These are phyloP conservation scores for Chaetomiaceae sp. DNA, from an alignment of 2,329 filamentous ascomycete genomes.

Conservation along the genomic window DNA sequence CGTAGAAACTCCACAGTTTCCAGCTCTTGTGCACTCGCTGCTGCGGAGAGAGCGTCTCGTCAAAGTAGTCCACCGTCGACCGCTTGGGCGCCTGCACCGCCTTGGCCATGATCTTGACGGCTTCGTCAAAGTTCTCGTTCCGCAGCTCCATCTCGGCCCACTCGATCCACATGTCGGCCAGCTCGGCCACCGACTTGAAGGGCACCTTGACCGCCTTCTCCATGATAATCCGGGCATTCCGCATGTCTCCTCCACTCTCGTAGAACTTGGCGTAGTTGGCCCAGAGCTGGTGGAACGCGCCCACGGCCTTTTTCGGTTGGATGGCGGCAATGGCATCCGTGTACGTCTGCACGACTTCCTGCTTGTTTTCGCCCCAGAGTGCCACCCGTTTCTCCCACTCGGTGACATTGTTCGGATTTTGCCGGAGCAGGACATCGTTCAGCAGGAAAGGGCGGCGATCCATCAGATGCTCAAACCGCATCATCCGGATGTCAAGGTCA, in stretches of 20 bases:
- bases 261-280: constrained; percentile 97
- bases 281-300: constrained; percentile 93
- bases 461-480: constrained; percentile 97
- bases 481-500: constrained; percentile 93
- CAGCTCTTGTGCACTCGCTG: constrained; percentile 98
- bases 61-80: constrained; percentile 98
- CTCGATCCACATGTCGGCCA: constrained; percentile 98
- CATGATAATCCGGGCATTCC: constrained; percentile 85
- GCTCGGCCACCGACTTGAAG: constrained; percentile 93
- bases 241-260: constrained; percentile 77
- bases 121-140: constrained; percentile 92
- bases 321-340: constrained; percentile 90
- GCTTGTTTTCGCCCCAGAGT: constrained; percentile 89
- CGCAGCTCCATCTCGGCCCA: constrained; percentile 98
- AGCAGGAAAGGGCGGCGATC: constrained; percentile 91
- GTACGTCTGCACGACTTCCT: constrained; percentile 89
- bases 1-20: constrained; percentile 99
- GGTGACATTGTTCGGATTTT: constrained; percentile 92
- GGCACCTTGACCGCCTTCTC: constrained; percentile 97
- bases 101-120: constrained; percentile 93
- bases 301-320: constrained; percentile 88
- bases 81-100: constrained; percentile 94
- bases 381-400: constrained; percentile 98
- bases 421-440: constrained; percentile 89
- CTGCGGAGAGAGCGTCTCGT: constrained; percentile 88